Evolutionary conservation across 1,284 basidiomycete genomes (phyloP).

Genomic region (Cerrena zonata): DNA sequence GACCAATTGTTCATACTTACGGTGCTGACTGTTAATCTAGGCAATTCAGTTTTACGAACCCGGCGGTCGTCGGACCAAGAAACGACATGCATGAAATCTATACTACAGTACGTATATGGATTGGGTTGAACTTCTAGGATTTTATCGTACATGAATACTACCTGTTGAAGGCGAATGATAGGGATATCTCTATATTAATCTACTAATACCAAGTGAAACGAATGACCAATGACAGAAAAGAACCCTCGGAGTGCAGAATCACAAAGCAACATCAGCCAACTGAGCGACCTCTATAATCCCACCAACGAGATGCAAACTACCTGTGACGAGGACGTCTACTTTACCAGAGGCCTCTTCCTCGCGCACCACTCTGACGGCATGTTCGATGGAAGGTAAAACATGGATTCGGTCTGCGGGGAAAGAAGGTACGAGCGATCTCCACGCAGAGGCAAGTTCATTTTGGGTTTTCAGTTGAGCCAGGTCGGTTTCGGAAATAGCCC

Average conservation of each 20-base stretch:
- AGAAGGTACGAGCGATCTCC: slow-evolving; percentile 58
- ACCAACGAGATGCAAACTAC: slow-evolving; percentile 91
- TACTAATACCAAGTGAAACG: neutral
- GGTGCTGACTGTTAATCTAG: slow-evolving; percentile 26
- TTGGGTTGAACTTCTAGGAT: no score
- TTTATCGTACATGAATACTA: no score
- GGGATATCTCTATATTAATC: neutral
- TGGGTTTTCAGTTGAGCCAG: slow-evolving; percentile 70
- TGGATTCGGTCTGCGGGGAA: slow-evolving; percentile 63
- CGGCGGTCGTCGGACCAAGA: slow-evolving; percentile 19
- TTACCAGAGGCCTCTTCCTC: slow-evolving; percentile 28
- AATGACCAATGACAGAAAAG: neutral
- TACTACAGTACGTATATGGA: no score
- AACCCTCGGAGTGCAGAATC: neutral
- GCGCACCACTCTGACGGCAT: slow-evolving; percentile 68
- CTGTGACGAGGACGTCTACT: slow-evolving; percentile 76
- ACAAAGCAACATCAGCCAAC: slow-evolving; percentile 59
- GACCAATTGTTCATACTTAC: neutral
- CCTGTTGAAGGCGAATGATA: slow-evolving; percentile 2
- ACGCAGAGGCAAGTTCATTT: slow-evolving; percentile 69
- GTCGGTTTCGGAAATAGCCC: slow-evolving; percentile 60
- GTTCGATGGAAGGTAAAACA: slow-evolving; percentile 83
- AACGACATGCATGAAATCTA: slow-evolving; percentile 14
- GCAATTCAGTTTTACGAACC: slow-evolving; percentile 47
- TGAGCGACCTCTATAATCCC: slow-evolving; percentile 89